These are phyloP conservation scores for Chlorella variabilis DNA, from an alignment of 163 green algal genomes.

Conservation along the genomic window DNA sequence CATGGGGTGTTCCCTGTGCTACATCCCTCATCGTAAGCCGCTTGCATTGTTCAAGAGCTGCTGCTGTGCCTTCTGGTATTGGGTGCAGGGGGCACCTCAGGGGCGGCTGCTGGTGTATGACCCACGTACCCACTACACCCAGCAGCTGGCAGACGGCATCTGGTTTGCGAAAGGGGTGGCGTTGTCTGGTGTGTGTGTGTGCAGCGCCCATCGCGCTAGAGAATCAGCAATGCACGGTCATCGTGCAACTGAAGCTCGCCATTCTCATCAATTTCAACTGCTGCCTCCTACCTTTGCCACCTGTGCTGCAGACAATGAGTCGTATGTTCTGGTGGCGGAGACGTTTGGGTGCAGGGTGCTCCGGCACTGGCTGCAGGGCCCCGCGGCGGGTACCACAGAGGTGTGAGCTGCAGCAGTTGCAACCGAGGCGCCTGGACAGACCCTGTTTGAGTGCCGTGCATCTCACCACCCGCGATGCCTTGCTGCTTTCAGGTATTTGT, in stretches of 20 bases:
- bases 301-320: conserved; percentile 35
- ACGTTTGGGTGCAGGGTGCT: conserved; percentile 23
- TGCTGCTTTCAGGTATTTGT: conserved; percentile 53
- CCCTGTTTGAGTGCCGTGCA: background rate
- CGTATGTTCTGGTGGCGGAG: conserved; percentile 33
- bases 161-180: conserved; percentile 47
- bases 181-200: background rate
- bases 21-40: no score
- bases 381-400: conserved; percentile 53
- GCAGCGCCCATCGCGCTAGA: no score
- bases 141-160: conserved; percentile 32
- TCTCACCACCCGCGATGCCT: background rate
- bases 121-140: conserved; percentile 17
- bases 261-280: no score
- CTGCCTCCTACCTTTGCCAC: background rate
- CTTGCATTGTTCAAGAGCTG: no score
- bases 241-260: no score
- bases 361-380: conserved; percentile 46
- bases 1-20: no score
- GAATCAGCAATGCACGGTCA: no score
- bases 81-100: conserved; percentile 5
- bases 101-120: conserved; percentile 41
- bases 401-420: no score
- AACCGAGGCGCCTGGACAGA: no score
- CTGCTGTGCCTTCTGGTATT: no score